Percentiles rank a stretch among this genome's conserved stretches.
These are phyloP conservation scores for Austroboletus niveus DNA, from an alignment of 1,284 basidiomycete species.

Conservation along the genomic window DNA sequence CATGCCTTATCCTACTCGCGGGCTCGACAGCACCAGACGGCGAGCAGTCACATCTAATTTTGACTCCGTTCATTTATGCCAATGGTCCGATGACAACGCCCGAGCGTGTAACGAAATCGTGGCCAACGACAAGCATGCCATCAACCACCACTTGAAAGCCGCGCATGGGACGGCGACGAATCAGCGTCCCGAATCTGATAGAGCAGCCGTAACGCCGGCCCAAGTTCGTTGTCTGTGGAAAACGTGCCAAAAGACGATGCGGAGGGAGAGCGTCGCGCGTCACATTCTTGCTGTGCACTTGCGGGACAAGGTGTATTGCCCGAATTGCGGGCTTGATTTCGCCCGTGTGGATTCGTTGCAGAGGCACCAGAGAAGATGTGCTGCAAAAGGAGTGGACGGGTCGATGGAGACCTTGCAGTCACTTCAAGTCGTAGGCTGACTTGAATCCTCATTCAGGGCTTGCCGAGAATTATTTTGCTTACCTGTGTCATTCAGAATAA, in stretches of 20 bases:
- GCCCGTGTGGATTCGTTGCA: slow-evolving; percentile 26
- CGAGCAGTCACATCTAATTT: not conserved
- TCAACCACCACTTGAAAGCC: slow-evolving; percentile 13
- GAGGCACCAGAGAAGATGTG: slow-evolving; percentile 17
- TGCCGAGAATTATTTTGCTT: too few species aligned
- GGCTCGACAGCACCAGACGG: not conserved
- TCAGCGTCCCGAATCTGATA: not conserved
- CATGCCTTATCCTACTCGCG: not conserved
- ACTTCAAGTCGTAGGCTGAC: not conserved
- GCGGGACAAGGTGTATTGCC: slow-evolving; percentile 19
- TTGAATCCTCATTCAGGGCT: not conserved
- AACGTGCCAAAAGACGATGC: slow-evolving; percentile 17
- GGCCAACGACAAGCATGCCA: slow-evolving; percentile 8
- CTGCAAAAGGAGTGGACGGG: not conserved
- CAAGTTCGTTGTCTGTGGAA: slow-evolving; percentile 15
- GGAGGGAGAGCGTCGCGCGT: slow-evolving; percentile 22
- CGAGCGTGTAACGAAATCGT: not conserved
- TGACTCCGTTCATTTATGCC: not conserved
- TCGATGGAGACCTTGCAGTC: not conserved
- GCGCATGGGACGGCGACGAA: slow-evolving; percentile 5
- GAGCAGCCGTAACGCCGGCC: not conserved
- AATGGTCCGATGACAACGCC: not conserved
- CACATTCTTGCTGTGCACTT: slow-evolving; percentile 24
- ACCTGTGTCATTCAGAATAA: too few species aligned
- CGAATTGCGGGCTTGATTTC: slow-evolving; percentile 13